Percentiles rank a stretch among this genome's conserved stretches.
phyloP scores from a whole-genome alignment of 2,329 filamentous ascomycete species.

The Botrytis medusae region DNA sequence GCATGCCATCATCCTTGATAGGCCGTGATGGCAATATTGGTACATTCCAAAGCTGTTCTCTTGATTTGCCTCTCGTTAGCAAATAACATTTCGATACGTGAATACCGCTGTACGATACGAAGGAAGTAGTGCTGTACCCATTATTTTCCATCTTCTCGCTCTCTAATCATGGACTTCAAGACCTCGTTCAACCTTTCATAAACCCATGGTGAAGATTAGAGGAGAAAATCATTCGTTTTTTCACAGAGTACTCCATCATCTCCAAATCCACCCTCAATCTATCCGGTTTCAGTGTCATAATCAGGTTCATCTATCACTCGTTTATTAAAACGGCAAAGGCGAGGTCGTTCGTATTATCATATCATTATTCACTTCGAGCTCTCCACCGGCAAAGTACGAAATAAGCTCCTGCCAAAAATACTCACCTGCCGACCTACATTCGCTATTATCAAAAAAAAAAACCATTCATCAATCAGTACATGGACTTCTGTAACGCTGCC shows the following conservation, averaged over 20 bases:
- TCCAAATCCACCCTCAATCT: background rate
- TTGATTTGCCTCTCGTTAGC: background rate
- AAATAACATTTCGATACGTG: background rate
- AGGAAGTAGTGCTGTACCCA: background rate
- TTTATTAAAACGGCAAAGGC: constrained; percentile 1
- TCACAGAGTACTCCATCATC: background rate
- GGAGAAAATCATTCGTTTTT: constrained; percentile 5
- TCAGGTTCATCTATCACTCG: background rate
- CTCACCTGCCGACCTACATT: background rate
- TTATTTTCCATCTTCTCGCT: background rate
- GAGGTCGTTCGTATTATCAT: background rate
- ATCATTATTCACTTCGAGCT: background rate
- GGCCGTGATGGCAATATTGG: background rate
- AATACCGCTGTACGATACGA: background rate
- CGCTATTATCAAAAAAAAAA: background rate
- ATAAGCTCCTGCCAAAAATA: background rate
- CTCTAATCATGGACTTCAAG: background rate
- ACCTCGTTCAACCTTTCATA: background rate
- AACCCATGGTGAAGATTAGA: background rate
- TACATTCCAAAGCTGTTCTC: background rate
- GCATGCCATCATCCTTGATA: background rate
- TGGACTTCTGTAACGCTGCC: constrained; percentile 27
- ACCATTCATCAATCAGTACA: background rate
- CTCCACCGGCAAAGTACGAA: background rate
- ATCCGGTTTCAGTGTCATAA: background rate